These are phyloP conservation scores for Colletotrichum cuscutae DNA, from an alignment of 2,329 filamentous ascomycete genomes.

Conservation along the genomic window DNA sequence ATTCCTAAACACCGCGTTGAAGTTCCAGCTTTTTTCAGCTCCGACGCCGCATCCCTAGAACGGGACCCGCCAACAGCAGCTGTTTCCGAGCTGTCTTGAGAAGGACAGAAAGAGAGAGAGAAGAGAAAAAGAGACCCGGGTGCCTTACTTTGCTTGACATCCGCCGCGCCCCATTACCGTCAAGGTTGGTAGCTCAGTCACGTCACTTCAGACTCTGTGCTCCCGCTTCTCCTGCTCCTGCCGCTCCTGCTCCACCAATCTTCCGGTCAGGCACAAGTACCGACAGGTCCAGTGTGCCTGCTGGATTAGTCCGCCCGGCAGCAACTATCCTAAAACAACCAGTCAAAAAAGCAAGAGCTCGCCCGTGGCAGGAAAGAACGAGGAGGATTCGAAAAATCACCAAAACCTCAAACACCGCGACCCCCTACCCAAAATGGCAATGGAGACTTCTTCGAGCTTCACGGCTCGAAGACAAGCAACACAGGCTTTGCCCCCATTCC, in stretches of 20 bases:
- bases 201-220: not conserved
- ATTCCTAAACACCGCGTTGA: slow-evolving; percentile 19
- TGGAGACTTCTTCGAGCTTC: slow-evolving; percentile 65
- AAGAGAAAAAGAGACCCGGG: not conserved
- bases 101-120: not conserved
- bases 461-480: slow-evolving; percentile 77
- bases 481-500: slow-evolving; percentile 74
- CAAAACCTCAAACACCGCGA: not conserved
- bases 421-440: slow-evolving; percentile 19
- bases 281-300: not conserved
- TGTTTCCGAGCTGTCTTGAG: not conserved
- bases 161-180: not conserved
- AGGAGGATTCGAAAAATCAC: not conserved
- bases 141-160: not conserved
- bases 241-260: not conserved
- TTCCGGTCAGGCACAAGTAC: slow-evolving; percentile 3
- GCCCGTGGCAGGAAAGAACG: slow-evolving; percentile 34
- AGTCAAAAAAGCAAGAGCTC: not conserved
- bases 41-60: slow-evolving; percentile 37
- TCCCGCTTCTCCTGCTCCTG: not conserved
- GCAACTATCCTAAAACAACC: not conserved
- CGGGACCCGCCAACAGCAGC: slow-evolving; percentile 1
- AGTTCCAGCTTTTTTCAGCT: slow-evolving; percentile 19
- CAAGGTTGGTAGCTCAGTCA: not conserved
- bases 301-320: not conserved